Conservation (phyloP, 2,329 filamentous ascomycete species). For the Zymoseptoria crescenta region DNA sequence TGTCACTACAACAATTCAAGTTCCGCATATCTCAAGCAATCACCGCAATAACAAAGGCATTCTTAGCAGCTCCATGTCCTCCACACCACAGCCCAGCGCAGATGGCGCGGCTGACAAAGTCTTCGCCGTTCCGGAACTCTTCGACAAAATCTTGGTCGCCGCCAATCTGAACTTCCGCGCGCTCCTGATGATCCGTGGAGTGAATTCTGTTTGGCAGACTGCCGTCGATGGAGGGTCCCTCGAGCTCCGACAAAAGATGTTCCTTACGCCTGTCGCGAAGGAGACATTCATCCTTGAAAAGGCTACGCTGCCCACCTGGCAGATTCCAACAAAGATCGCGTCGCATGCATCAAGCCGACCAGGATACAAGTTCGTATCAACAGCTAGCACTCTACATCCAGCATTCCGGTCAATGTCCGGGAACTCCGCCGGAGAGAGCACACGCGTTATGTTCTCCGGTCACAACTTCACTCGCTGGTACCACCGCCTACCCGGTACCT, state of each 20-base stretch:
- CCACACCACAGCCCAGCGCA: neutral
- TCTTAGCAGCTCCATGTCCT: neutral
- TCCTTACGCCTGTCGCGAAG: neutral
- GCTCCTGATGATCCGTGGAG: neutral
- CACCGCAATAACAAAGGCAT: too few relatives aligned
- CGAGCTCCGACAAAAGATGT: neutral
- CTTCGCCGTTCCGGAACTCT: neutral
- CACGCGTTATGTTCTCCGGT: neutral
- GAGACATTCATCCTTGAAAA: neutral
- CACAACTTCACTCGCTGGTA: neutral
- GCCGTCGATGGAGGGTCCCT: neutral
- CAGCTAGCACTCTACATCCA: neutral
- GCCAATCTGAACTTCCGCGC: neutral
- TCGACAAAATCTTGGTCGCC: neutral
- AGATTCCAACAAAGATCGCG: neutral
- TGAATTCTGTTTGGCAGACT: neutral
- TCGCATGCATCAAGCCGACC: neutral
- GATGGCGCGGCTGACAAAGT: neutral
- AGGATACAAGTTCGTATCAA: neutral
- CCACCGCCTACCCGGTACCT: neutral
- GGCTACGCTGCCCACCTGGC: neutral
- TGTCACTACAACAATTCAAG: too few relatives aligned
- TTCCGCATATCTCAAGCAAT: too few relatives aligned
- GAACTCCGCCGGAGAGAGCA: too few relatives aligned
- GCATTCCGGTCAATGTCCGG: neutral